Conservation (phyloP, 208 protist genomes). For the Acanthamoeba divionensis region DNA sequence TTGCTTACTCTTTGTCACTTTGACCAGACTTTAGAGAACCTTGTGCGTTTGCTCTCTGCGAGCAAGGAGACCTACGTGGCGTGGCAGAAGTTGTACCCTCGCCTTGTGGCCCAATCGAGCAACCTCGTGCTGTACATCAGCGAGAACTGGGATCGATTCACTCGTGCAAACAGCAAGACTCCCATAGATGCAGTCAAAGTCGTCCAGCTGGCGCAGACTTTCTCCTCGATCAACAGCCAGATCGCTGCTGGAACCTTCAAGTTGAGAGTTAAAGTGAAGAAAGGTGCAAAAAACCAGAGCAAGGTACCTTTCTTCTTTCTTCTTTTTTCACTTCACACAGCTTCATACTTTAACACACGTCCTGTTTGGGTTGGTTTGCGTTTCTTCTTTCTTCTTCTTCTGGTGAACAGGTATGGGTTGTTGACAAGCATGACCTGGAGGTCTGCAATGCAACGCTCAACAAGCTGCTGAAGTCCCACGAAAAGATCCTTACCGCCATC, state of each 20-base stretch:
- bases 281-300: background rate
- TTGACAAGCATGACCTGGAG: background rate
- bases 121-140: background rate
- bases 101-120: background rate
- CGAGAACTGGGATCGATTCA: background rate
- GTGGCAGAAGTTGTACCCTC: background rate
- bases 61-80: background rate
- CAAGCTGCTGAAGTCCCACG: too few relatives aligned
- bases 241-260: background rate
- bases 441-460: background rate
- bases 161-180: background rate
- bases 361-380: too few relatives aligned
- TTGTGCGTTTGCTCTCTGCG: background rate
- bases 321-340: too few relatives aligned
- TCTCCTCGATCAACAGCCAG: background rate
- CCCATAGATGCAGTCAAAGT: too few relatives aligned
- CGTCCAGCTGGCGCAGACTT: too few relatives aligned
- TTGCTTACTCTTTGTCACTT: background rate
- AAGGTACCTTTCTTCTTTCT: background rate
- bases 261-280: background rate
- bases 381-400: background rate
- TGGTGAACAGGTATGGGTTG: background rate
- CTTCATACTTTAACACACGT: too few relatives aligned
- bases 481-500: too few relatives aligned
- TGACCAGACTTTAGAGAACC: background rate